phyloP scores from a whole-genome alignment of 148 eudicot genomes.

The Silene latifolia region DNA sequence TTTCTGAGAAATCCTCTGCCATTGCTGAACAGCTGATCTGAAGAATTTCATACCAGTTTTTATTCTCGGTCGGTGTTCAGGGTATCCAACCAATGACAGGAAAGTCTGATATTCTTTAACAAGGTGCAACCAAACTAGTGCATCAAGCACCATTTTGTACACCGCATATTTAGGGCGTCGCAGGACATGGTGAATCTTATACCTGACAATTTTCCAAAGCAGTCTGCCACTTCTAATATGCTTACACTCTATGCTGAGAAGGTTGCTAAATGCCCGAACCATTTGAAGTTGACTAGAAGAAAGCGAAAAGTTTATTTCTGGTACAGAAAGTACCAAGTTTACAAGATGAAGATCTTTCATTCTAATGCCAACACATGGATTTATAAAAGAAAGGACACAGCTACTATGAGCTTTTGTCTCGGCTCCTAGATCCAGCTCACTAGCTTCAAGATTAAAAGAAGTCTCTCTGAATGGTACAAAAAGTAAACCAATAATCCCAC shows the following conservation, averaged over 20 bases:
- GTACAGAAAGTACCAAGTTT: conserved; percentile 39
- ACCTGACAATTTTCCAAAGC: conserved; percentile 74
- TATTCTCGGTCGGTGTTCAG: conserved; percentile 41
- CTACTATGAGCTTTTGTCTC: conserved; percentile 41
- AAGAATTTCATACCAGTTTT: conserved; percentile 27
- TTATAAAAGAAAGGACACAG: conserved; percentile 40
- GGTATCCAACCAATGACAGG: conserved; percentile 57
- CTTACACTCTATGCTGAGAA: conserved; percentile 33
- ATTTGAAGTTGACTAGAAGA: conserved; percentile 51
- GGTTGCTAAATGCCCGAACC: conserved; percentile 33
- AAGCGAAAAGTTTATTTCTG: conserved; percentile 51
- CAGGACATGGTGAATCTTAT: conserved; percentile 42
- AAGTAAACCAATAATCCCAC: conserved; percentile 46
- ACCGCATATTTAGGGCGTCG: conserved; percentile 39
- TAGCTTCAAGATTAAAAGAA: conserved; percentile 41
- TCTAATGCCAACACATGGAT: conserved; percentile 37
- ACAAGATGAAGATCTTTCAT: conserved; percentile 51
- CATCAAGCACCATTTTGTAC: conserved; percentile 39
- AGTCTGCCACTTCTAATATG: conserved; percentile 60
- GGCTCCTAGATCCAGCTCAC: conserved; percentile 43
- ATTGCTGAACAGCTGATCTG: conserved; percentile 39
- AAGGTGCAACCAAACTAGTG: conserved; percentile 56
- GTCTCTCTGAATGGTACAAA: conserved; percentile 43
- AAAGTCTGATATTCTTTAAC: conserved; percentile 52
- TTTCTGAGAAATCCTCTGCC: conserved; percentile 52